These are phyloP conservation scores for Incumbomyces delicatus DNA, from an alignment of 2,329 filamentous ascomycete genomes.

Conservation along the genomic window DNA sequence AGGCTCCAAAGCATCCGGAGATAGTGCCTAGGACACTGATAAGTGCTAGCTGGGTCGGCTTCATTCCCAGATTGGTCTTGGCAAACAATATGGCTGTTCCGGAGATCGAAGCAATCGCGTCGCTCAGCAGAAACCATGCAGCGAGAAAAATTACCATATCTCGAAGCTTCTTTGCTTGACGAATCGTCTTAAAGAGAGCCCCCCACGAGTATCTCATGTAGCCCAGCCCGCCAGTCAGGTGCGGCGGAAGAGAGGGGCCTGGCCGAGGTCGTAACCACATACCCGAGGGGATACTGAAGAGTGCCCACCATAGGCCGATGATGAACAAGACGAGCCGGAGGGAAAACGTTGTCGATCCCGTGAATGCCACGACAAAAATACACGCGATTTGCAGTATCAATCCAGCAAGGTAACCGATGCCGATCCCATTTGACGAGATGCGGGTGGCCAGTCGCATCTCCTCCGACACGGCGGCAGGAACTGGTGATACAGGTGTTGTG, in stretches of 20 bases:
- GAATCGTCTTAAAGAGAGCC: slow-evolving; percentile 69
- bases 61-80: slow-evolving; percentile 86
- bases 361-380: slow-evolving; percentile 63
- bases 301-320: slow-evolving; percentile 84
- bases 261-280: slow-evolving; percentile 81
- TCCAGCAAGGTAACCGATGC: slow-evolving; percentile 83
- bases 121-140: slow-evolving; percentile 90
- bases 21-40: slow-evolving; percentile 89
- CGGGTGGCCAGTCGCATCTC: slow-evolving; percentile 77
- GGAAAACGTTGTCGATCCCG: slow-evolving; percentile 71
- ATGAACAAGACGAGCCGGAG: slow-evolving; percentile 78
- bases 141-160: slow-evolving; percentile 77
- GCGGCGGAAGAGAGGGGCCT: slow-evolving; percentile 62
- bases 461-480: slow-evolving; percentile 38
- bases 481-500: slow-evolving; percentile 8
- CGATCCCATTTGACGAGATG: slow-evolving; percentile 86
- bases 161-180: slow-evolving; percentile 62
- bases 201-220: slow-evolving; percentile 82
- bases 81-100: slow-evolving; percentile 95
- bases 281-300: slow-evolving; percentile 81
- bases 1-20: slow-evolving; percentile 75
- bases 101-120: slow-evolving; percentile 87
- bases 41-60: slow-evolving; percentile 73
- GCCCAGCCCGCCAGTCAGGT: slow-evolving; percentile 43
- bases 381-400: slow-evolving; percentile 73